phyloP scores from a whole-genome alignment of 192 early-diverging fungal genomes.

The Coemansia sp. region DNA sequence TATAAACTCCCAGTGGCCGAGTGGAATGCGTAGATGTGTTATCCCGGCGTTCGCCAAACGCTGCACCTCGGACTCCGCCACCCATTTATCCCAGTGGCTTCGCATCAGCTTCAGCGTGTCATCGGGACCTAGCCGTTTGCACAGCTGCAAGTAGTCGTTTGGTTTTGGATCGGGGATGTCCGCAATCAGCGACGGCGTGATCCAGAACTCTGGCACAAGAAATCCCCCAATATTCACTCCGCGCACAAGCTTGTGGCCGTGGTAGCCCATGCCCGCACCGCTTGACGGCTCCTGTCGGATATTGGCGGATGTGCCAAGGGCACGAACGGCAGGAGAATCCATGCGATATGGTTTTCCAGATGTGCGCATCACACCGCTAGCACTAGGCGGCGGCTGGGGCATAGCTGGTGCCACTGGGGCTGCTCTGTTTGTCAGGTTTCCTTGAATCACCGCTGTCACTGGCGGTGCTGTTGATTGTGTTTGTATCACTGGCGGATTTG shows the following conservation, averaged over 20 bases:
- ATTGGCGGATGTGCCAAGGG: constrained; percentile 22
- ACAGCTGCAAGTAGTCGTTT: constrained; percentile 51
- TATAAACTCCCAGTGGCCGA: constrained; percentile 64
- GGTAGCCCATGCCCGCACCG: constrained; percentile 39
- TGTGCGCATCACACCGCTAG: constrained; percentile 17
- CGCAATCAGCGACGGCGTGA: constrained; percentile 51
- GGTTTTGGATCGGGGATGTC: constrained; percentile 52
- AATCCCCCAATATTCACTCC: constrained; percentile 63
- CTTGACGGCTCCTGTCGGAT: constrained; percentile 35
- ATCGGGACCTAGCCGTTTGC: constrained; percentile 49
- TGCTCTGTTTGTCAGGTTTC: not conserved
- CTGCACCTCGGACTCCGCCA: constrained; percentile 56
- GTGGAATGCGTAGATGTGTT: constrained; percentile 60
- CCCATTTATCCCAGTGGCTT: constrained; percentile 60
- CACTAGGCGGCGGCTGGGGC: not conserved
- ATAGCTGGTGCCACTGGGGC: not conserved
- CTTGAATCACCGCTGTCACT: not conserved
- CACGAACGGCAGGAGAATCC: not conserved
- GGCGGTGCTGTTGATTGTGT: not conserved
- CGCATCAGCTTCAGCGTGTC: constrained; percentile 36
- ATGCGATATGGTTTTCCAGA: not conserved
- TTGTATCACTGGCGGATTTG: not conserved
- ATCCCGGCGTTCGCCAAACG: constrained; percentile 50
- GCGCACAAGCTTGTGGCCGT: constrained; percentile 48
- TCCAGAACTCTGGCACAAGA: constrained; percentile 63